phyloP scores from a whole-genome alignment of 352 stramenopile species.

The Phytophthora pisi region DNA sequence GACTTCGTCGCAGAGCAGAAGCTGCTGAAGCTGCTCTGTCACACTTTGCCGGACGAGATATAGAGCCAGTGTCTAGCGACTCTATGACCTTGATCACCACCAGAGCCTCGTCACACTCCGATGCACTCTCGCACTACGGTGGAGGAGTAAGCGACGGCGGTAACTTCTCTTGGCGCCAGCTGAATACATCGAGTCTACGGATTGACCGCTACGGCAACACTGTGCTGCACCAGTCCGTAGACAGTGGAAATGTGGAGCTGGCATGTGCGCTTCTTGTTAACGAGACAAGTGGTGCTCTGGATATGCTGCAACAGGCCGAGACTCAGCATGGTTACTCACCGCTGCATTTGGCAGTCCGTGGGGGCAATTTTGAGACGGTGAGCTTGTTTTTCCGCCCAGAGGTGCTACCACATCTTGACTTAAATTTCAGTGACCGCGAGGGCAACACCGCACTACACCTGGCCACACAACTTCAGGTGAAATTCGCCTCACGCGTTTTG shows the following conservation, averaged over 20 bases:
- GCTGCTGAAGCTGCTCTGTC: slow-evolving; percentile 63
- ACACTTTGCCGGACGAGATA: slow-evolving; percentile 28
- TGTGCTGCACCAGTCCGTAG: slow-evolving; percentile 52
- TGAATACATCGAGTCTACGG: slow-evolving; percentile 29
- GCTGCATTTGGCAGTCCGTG: slow-evolving; percentile 64
- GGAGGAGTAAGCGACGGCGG: slow-evolving; percentile 3
- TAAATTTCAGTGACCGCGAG: slow-evolving; percentile 70
- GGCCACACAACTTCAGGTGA: slow-evolving; percentile 60
- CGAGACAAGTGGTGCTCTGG: slow-evolving; percentile 39
- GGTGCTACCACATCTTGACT: slow-evolving; percentile 67
- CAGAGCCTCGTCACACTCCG: slow-evolving; percentile 14
- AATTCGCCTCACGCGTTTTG: slow-evolving; percentile 66
- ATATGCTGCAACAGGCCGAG: slow-evolving; percentile 60
- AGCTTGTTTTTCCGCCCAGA: slow-evolving; percentile 82
- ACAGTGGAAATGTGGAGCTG: slow-evolving; percentile 49
- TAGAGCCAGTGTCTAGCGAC: slow-evolving; percentile 23
- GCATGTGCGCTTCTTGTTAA: slow-evolving; percentile 57
- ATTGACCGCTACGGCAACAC: slow-evolving; percentile 69
- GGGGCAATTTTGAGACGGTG: slow-evolving; percentile 65
- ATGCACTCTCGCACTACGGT: slow-evolving; percentile 15
- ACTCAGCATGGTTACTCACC: slow-evolving; percentile 66
- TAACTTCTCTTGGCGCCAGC: slow-evolving; percentile 29
- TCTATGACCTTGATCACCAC: slow-evolving; percentile 23
- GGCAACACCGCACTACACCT: slow-evolving; percentile 77
- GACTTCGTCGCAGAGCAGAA: slow-evolving; percentile 63